These are phyloP conservation scores for Collybia sordida DNA, from an alignment of 768 basidiomycete species.

Conservation along the genomic window DNA sequence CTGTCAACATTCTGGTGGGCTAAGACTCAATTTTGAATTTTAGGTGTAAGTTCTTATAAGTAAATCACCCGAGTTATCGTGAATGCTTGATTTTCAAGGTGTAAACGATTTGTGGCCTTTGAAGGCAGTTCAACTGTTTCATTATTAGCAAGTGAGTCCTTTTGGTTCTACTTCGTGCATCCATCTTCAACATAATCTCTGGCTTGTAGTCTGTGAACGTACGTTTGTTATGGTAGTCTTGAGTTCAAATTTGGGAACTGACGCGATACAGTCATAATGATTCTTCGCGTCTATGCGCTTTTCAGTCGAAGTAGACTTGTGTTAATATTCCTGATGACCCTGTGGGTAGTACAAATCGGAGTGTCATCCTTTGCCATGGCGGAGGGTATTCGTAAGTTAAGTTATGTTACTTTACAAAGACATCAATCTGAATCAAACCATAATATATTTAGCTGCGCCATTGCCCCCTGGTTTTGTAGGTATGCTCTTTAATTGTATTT, in stretches of 20 bases:
- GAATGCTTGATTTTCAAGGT: no score
- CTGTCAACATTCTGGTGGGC: no score
- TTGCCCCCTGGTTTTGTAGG: conserved; percentile 22
- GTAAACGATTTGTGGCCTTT: conserved; percentile 23
- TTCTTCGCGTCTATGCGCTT: conserved; percentile 28
- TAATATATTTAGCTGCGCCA: conserved; percentile 17
- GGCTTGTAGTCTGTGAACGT: conserved; percentile 17
- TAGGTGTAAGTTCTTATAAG: conserved; percentile 5
- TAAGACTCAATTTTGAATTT: no score
- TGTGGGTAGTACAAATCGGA: conserved; percentile 23
- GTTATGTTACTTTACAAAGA: background rate
- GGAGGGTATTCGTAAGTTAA: conserved; percentile 22
- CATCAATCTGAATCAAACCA: background rate
- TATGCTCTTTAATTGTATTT: conserved; percentile 1
- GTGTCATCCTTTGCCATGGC: conserved; percentile 20
- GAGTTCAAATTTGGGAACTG: conserved; percentile 18
- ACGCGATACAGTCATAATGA: conserved; percentile 28
- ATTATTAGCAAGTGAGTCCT: conserved; percentile 22
- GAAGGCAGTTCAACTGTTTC: conserved; percentile 25
- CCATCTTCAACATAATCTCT: no score
- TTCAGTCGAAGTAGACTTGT: conserved; percentile 19
- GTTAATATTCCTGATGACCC: conserved; percentile 15
- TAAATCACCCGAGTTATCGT: no score
- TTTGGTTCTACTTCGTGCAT: no score
- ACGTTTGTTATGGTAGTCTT: conserved; percentile 15